phyloP scores from a whole-genome alignment of 202 grass and related monocot genomes.

The Setaria italica region DNA sequence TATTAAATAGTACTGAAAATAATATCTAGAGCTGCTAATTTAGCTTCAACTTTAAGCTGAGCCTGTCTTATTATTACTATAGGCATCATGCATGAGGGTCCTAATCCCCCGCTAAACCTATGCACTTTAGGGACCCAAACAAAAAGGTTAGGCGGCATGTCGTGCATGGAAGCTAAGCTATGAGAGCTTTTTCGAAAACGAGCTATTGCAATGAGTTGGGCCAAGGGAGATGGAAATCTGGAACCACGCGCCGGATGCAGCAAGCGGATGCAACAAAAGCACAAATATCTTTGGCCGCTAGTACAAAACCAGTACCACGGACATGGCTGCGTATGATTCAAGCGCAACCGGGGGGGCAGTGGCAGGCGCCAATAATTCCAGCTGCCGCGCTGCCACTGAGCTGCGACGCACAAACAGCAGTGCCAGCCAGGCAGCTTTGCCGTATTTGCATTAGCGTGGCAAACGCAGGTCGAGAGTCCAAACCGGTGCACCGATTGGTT shows the following conservation, averaged over 20 bases:
- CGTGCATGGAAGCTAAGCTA: conserved; percentile 10
- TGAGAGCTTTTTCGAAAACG: too few relatives aligned
- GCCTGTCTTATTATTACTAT: not conserved
- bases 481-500: not conserved
- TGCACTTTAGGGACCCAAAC: not conserved
- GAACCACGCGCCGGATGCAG: not conserved
- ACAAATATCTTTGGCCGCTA: conserved; percentile 48
- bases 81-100: not conserved
- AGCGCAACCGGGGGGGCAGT: conserved; percentile 23
- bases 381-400: conserved; percentile 54
- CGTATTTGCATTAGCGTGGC: conserved; percentile 23
- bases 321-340: conserved; percentile 57
- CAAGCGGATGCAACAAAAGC: conserved; percentile 47
- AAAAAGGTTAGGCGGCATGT: conserved; percentile 15
- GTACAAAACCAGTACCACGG: conserved; percentile 51
- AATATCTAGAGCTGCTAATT: not conserved
- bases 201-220: too few relatives aligned
- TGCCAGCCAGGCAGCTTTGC: conserved; percentile 51
- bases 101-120: not conserved
- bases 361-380: conserved; percentile 41
- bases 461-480: conserved; percentile 43
- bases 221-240: not conserved
- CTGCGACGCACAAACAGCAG: conserved; percentile 49
- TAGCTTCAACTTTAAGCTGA: not conserved
- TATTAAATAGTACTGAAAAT: not conserved